Evolutionary conservation across 108 stramenopile genomes (phyloP).

Genomic region (Parietichytrium sp.): DNA sequence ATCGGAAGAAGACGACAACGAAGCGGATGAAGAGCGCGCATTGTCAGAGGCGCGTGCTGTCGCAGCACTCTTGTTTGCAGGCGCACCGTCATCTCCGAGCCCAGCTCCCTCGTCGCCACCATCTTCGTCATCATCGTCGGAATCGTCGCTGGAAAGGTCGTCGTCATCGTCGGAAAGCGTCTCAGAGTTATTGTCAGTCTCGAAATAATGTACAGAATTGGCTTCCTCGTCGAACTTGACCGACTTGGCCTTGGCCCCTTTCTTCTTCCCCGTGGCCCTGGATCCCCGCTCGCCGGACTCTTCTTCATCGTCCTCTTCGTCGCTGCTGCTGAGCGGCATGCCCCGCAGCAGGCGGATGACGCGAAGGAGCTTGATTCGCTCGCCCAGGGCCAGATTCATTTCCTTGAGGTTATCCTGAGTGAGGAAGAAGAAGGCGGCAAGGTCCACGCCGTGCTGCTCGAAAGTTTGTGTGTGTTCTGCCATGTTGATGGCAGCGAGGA

Average conservation of each 20-base stretch:
- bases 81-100: no score
- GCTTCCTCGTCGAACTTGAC: not conserved
- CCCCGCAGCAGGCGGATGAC: slow-evolving; percentile 16
- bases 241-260: not conserved
- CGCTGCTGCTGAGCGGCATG: slow-evolving; percentile 18
- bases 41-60: no score
- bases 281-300: no score
- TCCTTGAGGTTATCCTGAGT: not conserved
- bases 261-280: not conserved
- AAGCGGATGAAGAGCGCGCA: no score
- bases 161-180: not conserved
- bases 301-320: slow-evolving; percentile 29
- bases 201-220: slow-evolving; percentile 5
- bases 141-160: slow-evolving; percentile 9
- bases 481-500: slow-evolving; percentile 19
- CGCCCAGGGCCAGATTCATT: slow-evolving; percentile 10
- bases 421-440: not conserved
- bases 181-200: not conserved
- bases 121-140: no score
- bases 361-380: slow-evolving; percentile 13
- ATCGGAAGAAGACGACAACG: not conserved
- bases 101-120: no score
- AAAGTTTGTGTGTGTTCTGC: not conserved
- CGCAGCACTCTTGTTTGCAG: no score
- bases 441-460: not conserved